These are phyloP conservation scores for Polychytrium aggregatum DNA, from an alignment of 192 early-diverging fungal species.

Conservation along the genomic window DNA sequence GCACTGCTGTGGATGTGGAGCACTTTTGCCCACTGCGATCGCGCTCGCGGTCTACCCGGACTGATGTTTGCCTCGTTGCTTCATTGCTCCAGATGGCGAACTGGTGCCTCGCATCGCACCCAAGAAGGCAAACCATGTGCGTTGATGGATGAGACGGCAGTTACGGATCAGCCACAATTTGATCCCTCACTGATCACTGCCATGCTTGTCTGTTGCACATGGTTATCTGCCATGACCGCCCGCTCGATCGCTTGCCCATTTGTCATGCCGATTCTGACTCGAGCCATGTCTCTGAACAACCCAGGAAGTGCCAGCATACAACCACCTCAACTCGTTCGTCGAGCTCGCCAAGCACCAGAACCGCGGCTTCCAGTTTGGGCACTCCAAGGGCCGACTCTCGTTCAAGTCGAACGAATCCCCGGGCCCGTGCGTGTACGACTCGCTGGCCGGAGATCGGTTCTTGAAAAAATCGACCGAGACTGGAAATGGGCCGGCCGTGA, in stretches of 20 bases:
- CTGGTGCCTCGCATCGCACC: constrained; percentile 36
- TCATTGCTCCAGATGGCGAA: constrained; percentile 15
- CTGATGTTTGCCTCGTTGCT: background rate
- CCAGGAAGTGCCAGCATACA: constrained; percentile 31
- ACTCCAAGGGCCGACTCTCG: constrained; percentile 7
- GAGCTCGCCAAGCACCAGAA: constrained; percentile 25
- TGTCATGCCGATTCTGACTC: constrained; percentile 1
- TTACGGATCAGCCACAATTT: too few relatives aligned
- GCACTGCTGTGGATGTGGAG: too few relatives aligned
- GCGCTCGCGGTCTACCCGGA: too few relatives aligned
- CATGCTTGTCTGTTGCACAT: too few relatives aligned
- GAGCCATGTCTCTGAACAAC: background rate
- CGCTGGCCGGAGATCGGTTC: constrained; percentile 14
- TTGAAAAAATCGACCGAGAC: constrained; percentile 7
- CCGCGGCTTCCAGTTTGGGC: constrained; percentile 20
- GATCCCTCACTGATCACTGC: too few relatives aligned
- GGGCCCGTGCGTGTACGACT: constrained; percentile 28
- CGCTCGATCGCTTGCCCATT: too few relatives aligned
- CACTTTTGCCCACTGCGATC: too few relatives aligned
- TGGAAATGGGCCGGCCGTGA: constrained; percentile 32
- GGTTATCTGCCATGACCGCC: too few relatives aligned
- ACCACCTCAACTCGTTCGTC: constrained; percentile 31
- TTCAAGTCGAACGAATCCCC: constrained; percentile 25
- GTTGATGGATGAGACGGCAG: too few relatives aligned
- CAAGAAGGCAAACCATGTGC: too few relatives aligned